Conservation (phyloP, 1,284 basidiomycete species). For the Vanrija sp. region DNA sequence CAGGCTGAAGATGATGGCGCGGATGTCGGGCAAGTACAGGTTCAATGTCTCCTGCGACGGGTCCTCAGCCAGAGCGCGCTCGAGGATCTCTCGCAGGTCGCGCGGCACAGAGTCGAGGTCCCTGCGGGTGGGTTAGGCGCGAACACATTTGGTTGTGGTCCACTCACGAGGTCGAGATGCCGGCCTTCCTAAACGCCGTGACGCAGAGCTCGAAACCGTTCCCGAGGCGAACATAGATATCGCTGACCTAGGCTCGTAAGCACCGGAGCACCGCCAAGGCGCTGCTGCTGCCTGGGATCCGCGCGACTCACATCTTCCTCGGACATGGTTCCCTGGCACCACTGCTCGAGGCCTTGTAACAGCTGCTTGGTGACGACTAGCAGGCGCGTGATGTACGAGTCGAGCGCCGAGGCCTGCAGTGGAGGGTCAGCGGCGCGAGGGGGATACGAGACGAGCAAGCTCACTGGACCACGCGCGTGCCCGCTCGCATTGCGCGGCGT, state of each 20-base stretch:
- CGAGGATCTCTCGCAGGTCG: conserved; percentile 81
- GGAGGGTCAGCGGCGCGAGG: background rate
- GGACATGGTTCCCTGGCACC: conserved; percentile 71
- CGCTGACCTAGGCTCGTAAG: conserved; percentile 66
- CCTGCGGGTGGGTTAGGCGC: conserved; percentile 50
- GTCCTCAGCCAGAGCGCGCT: conserved; percentile 85
- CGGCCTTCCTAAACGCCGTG: conserved; percentile 76
- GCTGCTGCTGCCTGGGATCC: background rate
- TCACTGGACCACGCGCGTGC: conserved; percentile 3
- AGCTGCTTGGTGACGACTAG: conserved; percentile 93
- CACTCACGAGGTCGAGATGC: conserved; percentile 86
- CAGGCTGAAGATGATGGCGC: conserved; percentile 87
- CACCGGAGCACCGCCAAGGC: background rate
- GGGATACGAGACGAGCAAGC: background rate
- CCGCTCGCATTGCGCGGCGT: background rate
- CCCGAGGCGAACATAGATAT: conserved; percentile 92
- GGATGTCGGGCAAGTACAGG: conserved; percentile 82
- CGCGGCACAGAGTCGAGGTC: conserved; percentile 85
- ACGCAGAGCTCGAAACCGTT: conserved; percentile 97
- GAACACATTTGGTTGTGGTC: background rate
- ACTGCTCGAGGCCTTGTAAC: conserved; percentile 83
- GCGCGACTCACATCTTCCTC: conserved; percentile 56
- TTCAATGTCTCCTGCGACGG: conserved; percentile 82
- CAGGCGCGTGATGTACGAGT: conserved; percentile 87
- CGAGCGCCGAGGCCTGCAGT: conserved; percentile 45